Base-by-base conservation (phyloP, 257 asterid genomes). In the Solanum bukasovii region DNA sequence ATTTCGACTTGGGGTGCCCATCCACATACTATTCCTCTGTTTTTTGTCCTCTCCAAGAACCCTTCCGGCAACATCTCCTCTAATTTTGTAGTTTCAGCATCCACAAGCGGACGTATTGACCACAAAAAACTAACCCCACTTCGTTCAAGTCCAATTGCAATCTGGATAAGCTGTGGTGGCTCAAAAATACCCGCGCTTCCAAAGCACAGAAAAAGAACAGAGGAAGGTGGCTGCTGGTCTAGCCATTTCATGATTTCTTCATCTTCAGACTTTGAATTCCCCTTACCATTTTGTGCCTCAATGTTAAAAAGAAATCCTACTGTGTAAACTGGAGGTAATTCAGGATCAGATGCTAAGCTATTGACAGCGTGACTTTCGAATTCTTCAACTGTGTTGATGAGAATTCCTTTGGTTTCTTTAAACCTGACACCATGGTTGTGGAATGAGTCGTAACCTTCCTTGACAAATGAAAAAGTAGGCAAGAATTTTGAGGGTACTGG, bases 371-470 rank as follows among this genome's bases (percentile, higher is more conserved):
- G 20, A 4, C 88, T 34, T 85, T 90, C 91, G 5, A 90, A 42
- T n/a, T 88, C 87, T 2, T 21, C 20, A 1, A 90, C 87, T 11
- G 89, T 90, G 16, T 90, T 90, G 18, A 90, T 27, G 8, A 90
- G n/a, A 14, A 86, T 70, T 82, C 87, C 92, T 46, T 86, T 86
- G 5, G 89, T 65, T 75, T 82, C 84, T 35, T 70, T 86, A 21
- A 78, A 65, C 44, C 88, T 81, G 14, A 18, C 33, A 8, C 75
- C 90, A 46, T 61, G 83, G 16, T 89, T 5, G 16, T 10, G 46
- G 10, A 86, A 86, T 12, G 84, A 42, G 59, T 78, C 34, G 23
- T 33, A 79, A 34, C 82, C 87, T 9, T 89, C 79, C 59, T 49
- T 49, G 44, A 3, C 12, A 1, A 42, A 85, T 1, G 75, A 21